Base-by-base conservation (phyloP, 2,329 filamentous ascomycete genomes). In the Tolypocladium capitatum region DNA sequence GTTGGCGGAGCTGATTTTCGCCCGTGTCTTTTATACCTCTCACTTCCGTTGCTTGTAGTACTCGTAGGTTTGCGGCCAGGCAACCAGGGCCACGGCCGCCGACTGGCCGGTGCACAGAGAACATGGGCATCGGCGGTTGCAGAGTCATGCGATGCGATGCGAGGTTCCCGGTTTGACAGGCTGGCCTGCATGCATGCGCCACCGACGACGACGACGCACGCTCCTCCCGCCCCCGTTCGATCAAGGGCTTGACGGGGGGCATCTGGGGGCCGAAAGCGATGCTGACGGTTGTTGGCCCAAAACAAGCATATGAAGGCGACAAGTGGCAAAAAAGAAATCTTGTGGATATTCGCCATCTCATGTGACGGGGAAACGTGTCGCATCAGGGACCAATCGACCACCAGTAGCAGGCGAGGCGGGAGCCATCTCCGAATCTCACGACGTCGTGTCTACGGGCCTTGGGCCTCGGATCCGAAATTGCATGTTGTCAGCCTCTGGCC, bases 151-250 rank as follows among this genome's bases (percentile, higher is more conserved):
- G 31, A 44, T 33, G 43, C 28, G 31, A 45, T 6, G 43, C 43
- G 43, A 45, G 43, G 43, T 45, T 45, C 20, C 32, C 24, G 30
- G 36, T 42, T 40, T 47, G 38, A 43, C 46, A 47, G 21, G 36
- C 20, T 47, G 31, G 43, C 14, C 46, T 35, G 46, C 46, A 47
- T 47, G 38, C 46, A 41, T 28, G 38, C 38, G 38, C 38, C 36
- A 27, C 38, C 38, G 31, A n/a, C 43, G 20, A 47, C 28, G 20
- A 43, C 30, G 31, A 44, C 41, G 27, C 31, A 24, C 38, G 9
- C 38, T 16, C 38, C 38, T 24, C 36, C 36, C 38, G 4, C 14
- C 38, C 14, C 24, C 24, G 8, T 18, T 11, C 38, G 8, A n/a
- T 18, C 24, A 28, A n/a, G n/a, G 21, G 38, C 38, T 27, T 41